Base-by-base conservation (phyloP, 179 eudicot genomes). In the Dionaea muscipula region DNA sequence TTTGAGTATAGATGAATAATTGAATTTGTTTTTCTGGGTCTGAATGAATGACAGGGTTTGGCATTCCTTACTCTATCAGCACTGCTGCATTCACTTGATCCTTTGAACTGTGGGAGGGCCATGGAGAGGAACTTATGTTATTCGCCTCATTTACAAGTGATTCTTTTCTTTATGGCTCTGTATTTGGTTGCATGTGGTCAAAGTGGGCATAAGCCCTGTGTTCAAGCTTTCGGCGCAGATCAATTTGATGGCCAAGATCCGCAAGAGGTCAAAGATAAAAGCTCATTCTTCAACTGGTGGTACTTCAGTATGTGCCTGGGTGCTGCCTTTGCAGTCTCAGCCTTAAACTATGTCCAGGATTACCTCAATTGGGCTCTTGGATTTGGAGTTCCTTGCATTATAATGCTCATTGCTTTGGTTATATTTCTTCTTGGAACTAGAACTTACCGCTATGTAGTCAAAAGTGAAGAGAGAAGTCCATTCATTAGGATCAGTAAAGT, bases 231-330 rank as follows among this genome's bases (percentile, higher is more conserved):
- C 41, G 97, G 95, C 46, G 97, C 95, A 11, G 97, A 90, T 61
- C 97, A 90, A 37, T 90, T 90, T 65, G 97, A 90, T 23, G 72
- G 72, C 1, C 63, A 59, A 56, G 80, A 90, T 66, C 75, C 78
- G 2, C 47, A 71, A 22, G 97, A 90, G 60, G 41, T 73, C 74
- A 80, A 78, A 68, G 80, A 81, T 39, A 90, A 83, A 67, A 90
- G 95, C 70, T 90, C 97, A 13, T 90, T 86, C 66, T 90, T 90
- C 71, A 90, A 90, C 49, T 90, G 97, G 97, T 90, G 95, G 95
- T 83, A 79, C 60, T 74, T 80, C 67, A 65, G 74, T 47, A 4
- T 68, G 25, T 65, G 68, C 61, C 51, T 64, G 46, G 89, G 85
- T 45, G 66, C 77, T 11, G 26, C 75, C 41, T 51, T 66, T 7